Percentiles rank a stretch among this genome's conserved stretches.
phyloP scores from a whole-genome alignment of 2,329 filamentous ascomycete genomes.

The Davidsoniella australis region DNA sequence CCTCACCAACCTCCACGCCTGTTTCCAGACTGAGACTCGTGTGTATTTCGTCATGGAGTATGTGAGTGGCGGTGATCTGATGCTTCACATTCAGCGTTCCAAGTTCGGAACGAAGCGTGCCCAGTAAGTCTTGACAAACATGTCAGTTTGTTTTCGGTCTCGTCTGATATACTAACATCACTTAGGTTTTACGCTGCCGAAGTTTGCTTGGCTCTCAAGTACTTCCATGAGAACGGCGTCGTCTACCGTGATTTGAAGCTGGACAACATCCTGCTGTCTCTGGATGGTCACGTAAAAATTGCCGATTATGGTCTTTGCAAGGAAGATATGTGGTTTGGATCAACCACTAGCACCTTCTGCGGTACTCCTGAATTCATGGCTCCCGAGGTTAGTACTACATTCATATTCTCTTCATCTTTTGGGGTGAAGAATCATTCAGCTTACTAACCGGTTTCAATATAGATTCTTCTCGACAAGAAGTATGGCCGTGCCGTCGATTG shows the following conservation, averaged over 20 bases:
- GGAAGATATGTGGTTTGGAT: constrained; percentile 99
- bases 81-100: constrained; percentile 95
- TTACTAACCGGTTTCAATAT: constrained; percentile 18
- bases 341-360: constrained; percentile 93
- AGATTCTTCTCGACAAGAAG: constrained; percentile 96
- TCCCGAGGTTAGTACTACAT: constrained; percentile 48
- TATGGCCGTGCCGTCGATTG: constrained; percentile 95
- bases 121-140: constrained; percentile 46
- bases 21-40: constrained; percentile 95
- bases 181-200: constrained; percentile 90
- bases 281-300: constrained; percentile 97
- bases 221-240: constrained; percentile 98
- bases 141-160: background rate
- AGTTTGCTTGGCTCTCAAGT: constrained; percentile 91
- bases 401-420: background rate
- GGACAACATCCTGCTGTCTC: constrained; percentile 75
- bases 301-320: constrained; percentile 98
- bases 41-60: constrained; percentile 99
- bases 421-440: background rate
- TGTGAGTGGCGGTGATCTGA: constrained; percentile 92
- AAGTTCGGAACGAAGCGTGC: constrained; percentile 92
- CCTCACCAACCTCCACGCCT: constrained; percentile 84
- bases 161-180: background rate
- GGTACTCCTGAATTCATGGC: constrained; percentile 99
- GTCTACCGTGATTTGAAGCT: constrained; percentile 97